Conservation (phyloP, 768 basidiomycete species). For the Suillus subluteus region DNA sequence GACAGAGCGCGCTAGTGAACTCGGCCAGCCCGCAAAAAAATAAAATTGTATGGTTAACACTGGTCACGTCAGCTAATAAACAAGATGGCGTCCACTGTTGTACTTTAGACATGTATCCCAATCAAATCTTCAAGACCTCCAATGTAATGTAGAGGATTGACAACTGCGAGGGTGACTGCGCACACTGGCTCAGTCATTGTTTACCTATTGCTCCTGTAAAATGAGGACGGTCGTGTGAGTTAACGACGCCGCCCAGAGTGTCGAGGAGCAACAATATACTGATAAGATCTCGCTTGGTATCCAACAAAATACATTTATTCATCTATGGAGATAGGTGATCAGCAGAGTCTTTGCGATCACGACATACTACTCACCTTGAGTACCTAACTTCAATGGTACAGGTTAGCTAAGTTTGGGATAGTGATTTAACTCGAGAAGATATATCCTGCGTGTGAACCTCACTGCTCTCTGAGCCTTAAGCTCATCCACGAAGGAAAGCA, state of each 20-base stretch:
- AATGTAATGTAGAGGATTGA: conserved; percentile 29
- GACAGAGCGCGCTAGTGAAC: conserved; percentile 83
- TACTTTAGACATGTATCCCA: conserved; percentile 28
- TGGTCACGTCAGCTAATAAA: neutral
- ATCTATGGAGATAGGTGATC: neutral
- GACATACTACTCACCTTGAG: conserved; percentile 21
- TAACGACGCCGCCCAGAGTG: conserved; percentile 89
- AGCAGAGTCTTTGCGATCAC: neutral
- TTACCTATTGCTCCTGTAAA: conserved; percentile 87
- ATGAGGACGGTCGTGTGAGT: conserved; percentile 88
- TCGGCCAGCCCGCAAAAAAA: conserved; percentile 72
- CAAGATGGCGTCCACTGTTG: neutral
- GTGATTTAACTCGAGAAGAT: conserved; percentile 19
- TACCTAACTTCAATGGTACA: neutral
- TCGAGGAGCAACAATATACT: conserved; percentile 67
- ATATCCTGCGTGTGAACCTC: conserved; percentile 59
- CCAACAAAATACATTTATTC: neutral
- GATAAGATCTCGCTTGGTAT: neutral
- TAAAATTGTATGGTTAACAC: conserved; percentile 22
- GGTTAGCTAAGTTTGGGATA: neutral
- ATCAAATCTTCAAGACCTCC: conserved; percentile 40
- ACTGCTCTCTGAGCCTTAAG: conserved; percentile 34
- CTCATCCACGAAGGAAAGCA: conserved; percentile 29
- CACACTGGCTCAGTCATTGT: conserved; percentile 25
- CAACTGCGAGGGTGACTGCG: conserved; percentile 39